phyloP scores from a whole-genome alignment of 208 protist species.

The Trypanosoma congolense region DNA sequence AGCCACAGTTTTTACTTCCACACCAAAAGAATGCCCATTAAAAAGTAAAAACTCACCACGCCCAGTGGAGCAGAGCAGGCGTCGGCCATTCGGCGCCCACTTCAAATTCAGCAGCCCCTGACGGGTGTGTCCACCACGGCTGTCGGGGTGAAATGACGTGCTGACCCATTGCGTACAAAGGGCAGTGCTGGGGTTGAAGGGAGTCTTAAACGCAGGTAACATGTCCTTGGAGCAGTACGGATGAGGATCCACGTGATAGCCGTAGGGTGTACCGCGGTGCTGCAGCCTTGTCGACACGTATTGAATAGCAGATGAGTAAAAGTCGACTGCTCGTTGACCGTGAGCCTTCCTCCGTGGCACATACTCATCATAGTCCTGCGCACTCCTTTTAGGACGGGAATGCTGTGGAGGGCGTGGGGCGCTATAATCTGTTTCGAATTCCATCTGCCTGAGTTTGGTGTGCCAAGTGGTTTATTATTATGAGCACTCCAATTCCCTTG shows the following conservation, averaged over 20 bases:
- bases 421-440: conserved; percentile 10
- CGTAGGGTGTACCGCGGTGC: conserved; percentile 54
- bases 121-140: conserved; percentile 42
- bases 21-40: conserved; percentile 82
- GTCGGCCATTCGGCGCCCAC: conserved; percentile 77
- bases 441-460: conserved; percentile 12
- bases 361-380: conserved; percentile 78
- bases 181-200: conserved; percentile 78
- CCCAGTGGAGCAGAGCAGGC: conserved; percentile 74
- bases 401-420: conserved; percentile 7
- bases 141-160: conserved; percentile 84
- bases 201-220: conserved; percentile 53
- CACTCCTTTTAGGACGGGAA: conserved; percentile 35
- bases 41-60: conserved; percentile 84
- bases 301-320: conserved; percentile 77
- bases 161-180: conserved; percentile 88
- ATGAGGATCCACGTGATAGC: conserved; percentile 76
- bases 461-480: background rate
- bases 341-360: conserved; percentile 67
- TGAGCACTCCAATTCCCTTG: too few relatives aligned
- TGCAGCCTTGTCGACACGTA: conserved; percentile 74
- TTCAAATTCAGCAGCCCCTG: conserved; percentile 63
- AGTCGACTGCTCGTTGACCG: conserved; percentile 78
- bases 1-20: conserved; percentile 83
- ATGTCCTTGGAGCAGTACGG: conserved; percentile 85